These are phyloP conservation scores for Phalaenopsis hybrid DNA, from an alignment of 116 monocot genomes.

Conservation along the genomic window DNA sequence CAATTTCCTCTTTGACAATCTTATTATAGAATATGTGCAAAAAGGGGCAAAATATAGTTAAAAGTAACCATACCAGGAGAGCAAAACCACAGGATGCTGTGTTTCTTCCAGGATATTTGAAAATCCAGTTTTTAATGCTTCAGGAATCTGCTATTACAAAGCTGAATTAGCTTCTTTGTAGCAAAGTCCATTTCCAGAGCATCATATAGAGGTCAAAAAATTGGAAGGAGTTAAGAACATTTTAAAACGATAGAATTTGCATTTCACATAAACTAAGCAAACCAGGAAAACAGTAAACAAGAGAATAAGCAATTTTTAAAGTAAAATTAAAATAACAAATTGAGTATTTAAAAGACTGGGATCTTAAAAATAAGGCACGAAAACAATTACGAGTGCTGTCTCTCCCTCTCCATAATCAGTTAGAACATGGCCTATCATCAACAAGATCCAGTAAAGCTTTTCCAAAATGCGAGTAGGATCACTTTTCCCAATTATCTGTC, in stretches of 20 bases:
- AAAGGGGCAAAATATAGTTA: neutral
- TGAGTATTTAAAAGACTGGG: neutral
- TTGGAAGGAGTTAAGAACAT: neutral
- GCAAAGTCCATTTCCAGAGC: neutral
- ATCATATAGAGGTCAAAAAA: neutral
- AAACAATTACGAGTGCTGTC: constrained; percentile 63
- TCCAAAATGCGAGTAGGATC: constrained; percentile 76
- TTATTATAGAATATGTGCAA: neutral
- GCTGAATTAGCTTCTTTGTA: neutral
- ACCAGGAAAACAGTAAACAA: neutral
- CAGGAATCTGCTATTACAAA: constrained; percentile 58
- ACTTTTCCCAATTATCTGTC: constrained; percentile 43
- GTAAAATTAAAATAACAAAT: neutral
- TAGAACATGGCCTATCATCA: constrained; percentile 85
- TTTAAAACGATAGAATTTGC: neutral
- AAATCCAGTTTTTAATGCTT: constrained; percentile 53
- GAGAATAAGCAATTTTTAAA: neutral
- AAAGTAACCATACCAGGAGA: constrained; percentile 53
- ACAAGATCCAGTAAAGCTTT: constrained; percentile 89
- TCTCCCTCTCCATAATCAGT: constrained; percentile 90
- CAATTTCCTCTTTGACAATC: neutral
- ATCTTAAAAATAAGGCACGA: constrained; percentile 3
- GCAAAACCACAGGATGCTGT: constrained; percentile 71
- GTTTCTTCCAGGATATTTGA: constrained; percentile 39
- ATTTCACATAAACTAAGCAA: neutral